Evolutionary conservation across 176 grass and related monocot species (phyloP).

Genomic region (Tillandsia leiboldiana): DNA sequence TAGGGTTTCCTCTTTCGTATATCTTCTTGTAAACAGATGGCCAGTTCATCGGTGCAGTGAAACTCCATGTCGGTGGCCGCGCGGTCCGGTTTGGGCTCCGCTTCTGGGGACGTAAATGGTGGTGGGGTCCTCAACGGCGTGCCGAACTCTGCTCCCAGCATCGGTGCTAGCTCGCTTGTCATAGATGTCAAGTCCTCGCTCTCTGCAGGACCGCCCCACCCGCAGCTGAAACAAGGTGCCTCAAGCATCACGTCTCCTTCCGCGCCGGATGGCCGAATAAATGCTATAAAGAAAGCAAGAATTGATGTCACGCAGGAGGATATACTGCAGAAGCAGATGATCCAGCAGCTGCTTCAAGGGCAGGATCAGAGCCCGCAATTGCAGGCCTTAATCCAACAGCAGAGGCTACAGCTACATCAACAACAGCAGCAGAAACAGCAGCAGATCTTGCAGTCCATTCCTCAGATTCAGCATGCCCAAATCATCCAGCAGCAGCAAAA

Average conservation of each 20-base stretch:
- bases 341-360: conserved; percentile 66
- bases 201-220: conserved; percentile 68
- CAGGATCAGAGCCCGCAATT: conserved; percentile 62
- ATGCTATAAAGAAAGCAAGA: conserved; percentile 74
- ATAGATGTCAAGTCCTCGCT: conserved; percentile 82
- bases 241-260: conserved; percentile 88
- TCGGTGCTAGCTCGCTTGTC: conserved; percentile 88
- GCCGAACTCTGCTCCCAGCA: conserved; percentile 70
- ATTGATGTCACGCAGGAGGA: conserved; percentile 62
- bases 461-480: conserved; percentile 58
- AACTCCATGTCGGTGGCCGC: conserved; percentile 42
- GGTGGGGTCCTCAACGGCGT: conserved; percentile 37
- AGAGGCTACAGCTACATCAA: conserved; percentile 38
- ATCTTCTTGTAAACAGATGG: conserved; percentile 36
- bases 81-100: conserved; percentile 41
- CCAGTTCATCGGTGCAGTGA: conserved; percentile 16
- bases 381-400: conserved; percentile 73
- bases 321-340: conserved; percentile 53
- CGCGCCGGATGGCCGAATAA: conserved; percentile 22
- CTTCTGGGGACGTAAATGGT: conserved; percentile 47
- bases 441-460: conserved; percentile 53
- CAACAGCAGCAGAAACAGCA: conserved; percentile 72
- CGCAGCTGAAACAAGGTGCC: conserved; percentile 55
- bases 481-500: conserved; percentile 49
- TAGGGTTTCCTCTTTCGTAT: background rate